A percentile compares a stretch with the other conserved stretches of the same genome.
phyloP scores from a whole-genome alignment of 1,284 basidiomycete species.

The Trametes polyzona region DNA sequence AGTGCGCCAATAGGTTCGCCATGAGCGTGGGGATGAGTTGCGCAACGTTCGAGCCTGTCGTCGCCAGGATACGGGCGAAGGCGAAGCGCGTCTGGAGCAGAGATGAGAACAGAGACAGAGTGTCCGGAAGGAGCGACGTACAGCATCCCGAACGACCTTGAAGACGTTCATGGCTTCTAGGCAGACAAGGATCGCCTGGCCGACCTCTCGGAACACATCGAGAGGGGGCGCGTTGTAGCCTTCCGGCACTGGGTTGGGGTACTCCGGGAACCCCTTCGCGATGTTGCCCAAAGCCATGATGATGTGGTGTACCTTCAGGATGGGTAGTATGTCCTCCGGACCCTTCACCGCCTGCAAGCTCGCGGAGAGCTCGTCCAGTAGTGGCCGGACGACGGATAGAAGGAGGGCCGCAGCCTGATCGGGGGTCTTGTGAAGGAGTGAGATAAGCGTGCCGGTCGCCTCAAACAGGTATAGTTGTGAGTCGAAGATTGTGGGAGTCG shows the following conservation, averaged over 20 bases:
- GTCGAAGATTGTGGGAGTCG: slow-evolving; percentile 77
- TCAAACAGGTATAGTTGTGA: slow-evolving; percentile 97
- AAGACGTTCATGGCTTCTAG: slow-evolving; percentile 89
- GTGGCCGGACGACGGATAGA: slow-evolving; percentile 80
- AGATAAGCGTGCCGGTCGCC: slow-evolving; percentile 85
- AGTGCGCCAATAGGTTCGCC: slow-evolving; percentile 86
- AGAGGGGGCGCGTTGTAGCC: slow-evolving; percentile 77
- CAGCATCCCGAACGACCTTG: slow-evolving; percentile 91
- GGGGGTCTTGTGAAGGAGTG: slow-evolving; percentile 69
- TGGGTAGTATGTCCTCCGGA: slow-evolving; percentile 67
- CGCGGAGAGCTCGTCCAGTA: slow-evolving; percentile 77
- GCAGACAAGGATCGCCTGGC: slow-evolving; percentile 88
- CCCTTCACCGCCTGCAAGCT: slow-evolving; percentile 68
- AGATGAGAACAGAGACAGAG: slow-evolving; percentile 15
- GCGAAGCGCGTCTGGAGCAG: slow-evolving; percentile 81
- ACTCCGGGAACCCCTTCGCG: slow-evolving; percentile 96
- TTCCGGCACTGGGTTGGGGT: slow-evolving; percentile 68
- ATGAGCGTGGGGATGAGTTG: slow-evolving; percentile 87
- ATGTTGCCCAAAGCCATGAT: slow-evolving; percentile 96
- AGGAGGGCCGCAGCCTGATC: slow-evolving; percentile 78
- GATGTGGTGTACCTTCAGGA: slow-evolving; percentile 92
- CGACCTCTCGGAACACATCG: slow-evolving; percentile 85
- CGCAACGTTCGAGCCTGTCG: slow-evolving; percentile 84
- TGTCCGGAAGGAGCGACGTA: slow-evolving; percentile 47
- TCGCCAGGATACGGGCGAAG: slow-evolving; percentile 92